Conservation (phyloP, 768 basidiomycete genomes). For the Rickenella mellea region DNA sequence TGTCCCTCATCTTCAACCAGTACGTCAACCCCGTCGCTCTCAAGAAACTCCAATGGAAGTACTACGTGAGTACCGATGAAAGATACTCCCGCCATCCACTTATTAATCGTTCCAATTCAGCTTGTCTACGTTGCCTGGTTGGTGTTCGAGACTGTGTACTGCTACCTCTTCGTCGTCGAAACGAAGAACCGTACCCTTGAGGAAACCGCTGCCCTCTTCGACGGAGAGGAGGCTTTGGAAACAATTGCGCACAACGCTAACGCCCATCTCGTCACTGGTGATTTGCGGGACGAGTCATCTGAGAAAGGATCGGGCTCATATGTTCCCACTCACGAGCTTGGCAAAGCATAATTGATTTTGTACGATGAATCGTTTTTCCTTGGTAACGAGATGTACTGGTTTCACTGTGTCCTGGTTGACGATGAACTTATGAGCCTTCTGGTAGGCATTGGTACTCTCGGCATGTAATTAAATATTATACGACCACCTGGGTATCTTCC, state of each 20-base stretch:
- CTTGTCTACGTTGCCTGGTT: slow-evolving; percentile 16
- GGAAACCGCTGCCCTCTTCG: slow-evolving; percentile 21
- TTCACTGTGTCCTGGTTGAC: no score
- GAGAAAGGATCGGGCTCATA: no score
- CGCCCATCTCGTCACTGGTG: background rate
- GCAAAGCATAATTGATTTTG: no score
- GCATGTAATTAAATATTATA: no score
- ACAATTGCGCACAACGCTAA: no score
- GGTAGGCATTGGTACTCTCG: no score
- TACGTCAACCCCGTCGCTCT: slow-evolving; percentile 32
- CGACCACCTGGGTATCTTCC: no score
- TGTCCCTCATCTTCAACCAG: slow-evolving; percentile 30
- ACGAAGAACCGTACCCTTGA: slow-evolving; percentile 17
- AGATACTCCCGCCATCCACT: background rate
- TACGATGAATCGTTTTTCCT: no score
- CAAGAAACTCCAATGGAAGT: slow-evolving; percentile 20
- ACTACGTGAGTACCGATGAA: slow-evolving; percentile 10
- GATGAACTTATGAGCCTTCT: no score
- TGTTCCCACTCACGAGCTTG: no score
- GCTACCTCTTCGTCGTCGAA: slow-evolving; percentile 17
- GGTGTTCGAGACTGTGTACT: slow-evolving; percentile 16
- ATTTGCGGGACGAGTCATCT: no score
- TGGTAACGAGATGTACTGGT: no score
- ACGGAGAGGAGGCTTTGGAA: slow-evolving; percentile 13
- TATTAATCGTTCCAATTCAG: background rate